Conservation (phyloP, 2,329 filamentous ascomycete species). For the Tolypocladium tropicale region DNA sequence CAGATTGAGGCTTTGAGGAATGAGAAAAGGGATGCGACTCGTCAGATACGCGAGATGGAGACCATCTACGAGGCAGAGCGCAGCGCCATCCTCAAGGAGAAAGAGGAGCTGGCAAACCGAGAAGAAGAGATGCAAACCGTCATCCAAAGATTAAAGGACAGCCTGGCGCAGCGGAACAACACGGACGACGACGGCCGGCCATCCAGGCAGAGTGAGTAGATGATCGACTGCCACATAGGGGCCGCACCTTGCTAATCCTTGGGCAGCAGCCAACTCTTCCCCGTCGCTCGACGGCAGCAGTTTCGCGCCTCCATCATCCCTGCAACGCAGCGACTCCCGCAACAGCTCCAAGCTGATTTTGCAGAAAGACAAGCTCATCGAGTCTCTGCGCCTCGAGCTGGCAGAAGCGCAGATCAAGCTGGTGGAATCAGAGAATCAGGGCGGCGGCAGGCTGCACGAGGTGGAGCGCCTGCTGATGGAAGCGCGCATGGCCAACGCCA, state of each 20-base stretch:
- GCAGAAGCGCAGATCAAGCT: conserved; percentile 94
- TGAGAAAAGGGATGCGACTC: conserved; percentile 72
- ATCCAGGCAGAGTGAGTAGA: conserved; percentile 44
- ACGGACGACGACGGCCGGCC: conserved; percentile 47
- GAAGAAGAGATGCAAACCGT: conserved; percentile 87
- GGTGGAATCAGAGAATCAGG: conserved; percentile 87
- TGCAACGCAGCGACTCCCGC: conserved; percentile 79
- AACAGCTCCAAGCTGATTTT: conserved; percentile 84
- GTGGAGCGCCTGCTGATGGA: conserved; percentile 88
- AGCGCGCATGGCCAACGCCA: conserved; percentile 88
- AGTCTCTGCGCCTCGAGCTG: conserved; percentile 81
- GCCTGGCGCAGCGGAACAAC: conserved; percentile 62
- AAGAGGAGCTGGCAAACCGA: conserved; percentile 72
- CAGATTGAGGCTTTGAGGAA: conserved; percentile 70
- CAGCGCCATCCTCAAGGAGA: conserved; percentile 78
- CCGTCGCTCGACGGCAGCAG: conserved; percentile 64
- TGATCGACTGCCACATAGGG: neutral
- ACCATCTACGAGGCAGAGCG: conserved; percentile 86
- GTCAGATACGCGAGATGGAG: conserved; percentile 85
- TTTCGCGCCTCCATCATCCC: conserved; percentile 76
- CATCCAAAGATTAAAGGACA: conserved; percentile 87
- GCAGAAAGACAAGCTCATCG: conserved; percentile 95
- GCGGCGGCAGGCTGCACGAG: conserved; percentile 76
- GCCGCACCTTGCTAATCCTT: conserved; percentile 9
- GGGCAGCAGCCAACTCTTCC: conserved; percentile 40